Base-by-base conservation (phyloP, 2,329 filamentous ascomycete genomes). In the Septoria linicola region DNA sequence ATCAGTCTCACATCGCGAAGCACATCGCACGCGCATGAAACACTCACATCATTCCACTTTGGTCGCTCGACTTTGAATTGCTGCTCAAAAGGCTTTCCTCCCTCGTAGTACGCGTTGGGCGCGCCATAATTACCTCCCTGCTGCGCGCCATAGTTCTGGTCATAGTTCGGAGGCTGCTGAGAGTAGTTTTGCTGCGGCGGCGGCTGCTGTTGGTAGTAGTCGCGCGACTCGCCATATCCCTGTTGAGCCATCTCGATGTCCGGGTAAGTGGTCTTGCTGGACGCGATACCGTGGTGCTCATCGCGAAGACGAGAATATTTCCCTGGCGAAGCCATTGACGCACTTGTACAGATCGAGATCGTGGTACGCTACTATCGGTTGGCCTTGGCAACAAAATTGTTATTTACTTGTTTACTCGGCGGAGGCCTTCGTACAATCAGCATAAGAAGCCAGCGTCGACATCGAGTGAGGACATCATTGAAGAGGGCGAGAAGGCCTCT, bases 31-130 rank as follows among this genome's bases (percentile, higher is more conserved):
- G 23, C 17, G 4, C 32, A 43, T 42, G 19, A 19, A 41, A 30
- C 40, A 49, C 51, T 49, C 44, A 58, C 50, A 68, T 97, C 92
- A 64, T 96, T 89, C 73, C 80, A 96, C 69, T 92, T 95, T n/a
- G 89, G 89, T 57, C 76, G 84, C 44, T 88, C 81, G 45, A 96
- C 71, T 70, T 85, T 85, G 76, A 97, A 96, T 1, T 84, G 81
- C 65, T 96, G 80, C 16, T 92, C 83, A 66, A 95, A 96, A 13
- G 66, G 73, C 39, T 73, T 70, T 66, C 80, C 78, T 19, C 58
- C 54, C 23, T 65, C 62, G 30, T 63, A 63, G 40, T 66, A 49
- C 32, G 52, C 39, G 46, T 49, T 52, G 53, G 52, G 44, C 27
- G 49, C 59, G 54, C 59, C 58, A 49, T 62, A 73, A 46, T 69